Percentiles rank a stretch among this genome's conserved stretches.
Conservation (phyloP, 768 basidiomycete species). For the Coprinopsis marcescibilis region DNA sequence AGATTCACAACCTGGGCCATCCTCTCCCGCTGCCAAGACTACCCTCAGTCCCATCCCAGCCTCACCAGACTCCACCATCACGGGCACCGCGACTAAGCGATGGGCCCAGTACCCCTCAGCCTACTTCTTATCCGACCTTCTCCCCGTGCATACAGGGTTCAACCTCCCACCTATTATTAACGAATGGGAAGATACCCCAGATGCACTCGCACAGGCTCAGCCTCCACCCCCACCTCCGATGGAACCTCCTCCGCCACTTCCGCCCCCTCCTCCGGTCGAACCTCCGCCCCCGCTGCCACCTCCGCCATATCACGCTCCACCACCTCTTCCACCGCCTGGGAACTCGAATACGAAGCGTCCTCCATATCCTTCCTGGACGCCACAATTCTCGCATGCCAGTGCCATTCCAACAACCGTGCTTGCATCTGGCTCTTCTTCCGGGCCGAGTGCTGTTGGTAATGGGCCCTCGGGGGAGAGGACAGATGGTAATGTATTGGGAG, state of each 20-base stretch:
- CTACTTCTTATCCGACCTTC: conserved; percentile 51
- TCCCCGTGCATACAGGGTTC: conserved; percentile 45
- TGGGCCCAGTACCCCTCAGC: conserved; percentile 63
- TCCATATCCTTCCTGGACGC: too few species aligned
- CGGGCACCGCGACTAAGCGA: conserved; percentile 28
- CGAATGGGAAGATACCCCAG: conserved; percentile 13
- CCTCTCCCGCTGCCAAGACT: too few species aligned
- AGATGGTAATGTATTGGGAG: too few species aligned
- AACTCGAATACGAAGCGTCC: too few species aligned
- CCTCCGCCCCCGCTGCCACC: conserved; percentile 6
- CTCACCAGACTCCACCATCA: too few species aligned
- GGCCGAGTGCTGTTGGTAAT: conserved; percentile 15
- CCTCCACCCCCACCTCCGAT: conserved; percentile 14
- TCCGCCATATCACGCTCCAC: conserved; percentile 8
- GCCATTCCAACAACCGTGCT: too few species aligned
- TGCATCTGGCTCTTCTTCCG: too few species aligned
- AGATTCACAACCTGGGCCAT: neutral
- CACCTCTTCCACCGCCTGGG: conserved; percentile 13
- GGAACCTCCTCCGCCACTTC: conserved; percentile 10
- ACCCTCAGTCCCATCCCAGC: too few species aligned
- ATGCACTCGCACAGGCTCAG: too few species aligned
- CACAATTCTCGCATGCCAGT: too few species aligned
- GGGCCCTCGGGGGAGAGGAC: too few species aligned
- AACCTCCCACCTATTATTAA: conserved; percentile 28
- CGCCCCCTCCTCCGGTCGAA: neutral